Conservation (phyloP, 2,329 filamentous ascomycete genomes). For the Cercospora sp. region DNA sequence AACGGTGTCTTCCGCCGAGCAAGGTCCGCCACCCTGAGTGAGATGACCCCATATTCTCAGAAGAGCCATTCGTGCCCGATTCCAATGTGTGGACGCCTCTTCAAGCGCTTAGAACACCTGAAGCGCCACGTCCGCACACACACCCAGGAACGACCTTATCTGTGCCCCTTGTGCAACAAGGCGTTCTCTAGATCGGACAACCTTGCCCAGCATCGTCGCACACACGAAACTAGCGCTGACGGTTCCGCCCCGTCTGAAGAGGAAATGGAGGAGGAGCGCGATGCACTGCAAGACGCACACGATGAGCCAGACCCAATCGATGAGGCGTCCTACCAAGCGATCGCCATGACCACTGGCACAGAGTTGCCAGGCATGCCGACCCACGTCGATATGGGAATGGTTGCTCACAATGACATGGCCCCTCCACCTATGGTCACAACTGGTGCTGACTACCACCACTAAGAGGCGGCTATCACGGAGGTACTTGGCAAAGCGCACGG, state of each 20-base stretch:
- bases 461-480: not conserved
- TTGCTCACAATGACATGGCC: constrained; percentile 43
- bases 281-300: constrained; percentile 77
- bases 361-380: constrained; percentile 40
- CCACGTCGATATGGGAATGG: constrained; percentile 38
- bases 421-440: constrained; percentile 47
- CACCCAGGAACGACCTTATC: constrained; percentile 97
- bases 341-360: constrained; percentile 33
- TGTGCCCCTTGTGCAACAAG: constrained; percentile 97
- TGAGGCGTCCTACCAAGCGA: constrained; percentile 32
- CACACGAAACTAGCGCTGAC: constrained; percentile 74
- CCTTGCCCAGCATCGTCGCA: constrained; percentile 85
- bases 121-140: constrained; percentile 99
- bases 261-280: constrained; percentile 84
- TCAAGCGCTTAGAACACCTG: constrained; percentile 98
- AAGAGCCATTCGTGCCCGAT: constrained; percentile 99
- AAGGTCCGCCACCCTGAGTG: constrained; percentile 92
- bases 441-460: constrained; percentile 44
- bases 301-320: constrained; percentile 54
- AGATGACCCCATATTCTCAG: constrained; percentile 91
- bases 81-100: constrained; percentile 91
- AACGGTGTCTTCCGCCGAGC: constrained; percentile 83
- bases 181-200: constrained; percentile 98
- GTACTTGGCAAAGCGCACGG: constrained; percentile 12
- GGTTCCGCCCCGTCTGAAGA: constrained; percentile 71